Evolutionary conservation across 2,329 filamentous ascomycete species (phyloP), one percentile per base, ranked within the genome.

Genomic region (Sordariomycetes sp.): DNA sequence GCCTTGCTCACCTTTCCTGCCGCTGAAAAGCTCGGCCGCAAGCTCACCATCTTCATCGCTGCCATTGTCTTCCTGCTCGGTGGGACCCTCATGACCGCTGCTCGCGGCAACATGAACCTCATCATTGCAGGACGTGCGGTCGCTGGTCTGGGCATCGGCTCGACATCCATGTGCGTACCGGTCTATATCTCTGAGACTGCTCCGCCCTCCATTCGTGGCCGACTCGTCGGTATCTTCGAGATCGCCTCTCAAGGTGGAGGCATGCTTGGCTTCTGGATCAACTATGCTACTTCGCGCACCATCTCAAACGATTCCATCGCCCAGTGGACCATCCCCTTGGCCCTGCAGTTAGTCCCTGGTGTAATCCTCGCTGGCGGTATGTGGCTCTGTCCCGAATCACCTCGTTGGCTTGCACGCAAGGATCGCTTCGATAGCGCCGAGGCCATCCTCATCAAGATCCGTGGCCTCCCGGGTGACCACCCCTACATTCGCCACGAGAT

Each of bases 341-440:
- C 63, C 21, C 60, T 73, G 48, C 72, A 76, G 49, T 63, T 61
- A 28, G 55, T 75, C 8, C 71, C 71, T 2, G 68, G 70, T 4
- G 48, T 68, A 10, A 54, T 72, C 33, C 62, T 77, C 21, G 57
- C 70, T 35, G 36, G 53, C 31, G 64, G 64, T 43, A 75, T 75
- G 58, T 50, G 66, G 8, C 54, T 75, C 37, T 72, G 68, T 55
- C 66, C 68, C 35, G 71, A 76, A 45, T 74, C 70, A 2, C 71
- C 72, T 16, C 66, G 72, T 27, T 75, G 64, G 63, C 61, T 76
- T 4, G 71, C 70, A 19, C 66, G 68, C 41, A 57, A 66, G 42
- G 70, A 75, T 44, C 59, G 64, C 35, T 73, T 68, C 66, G 71
- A 75, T 32, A 58, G 66, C 32, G 49, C 37, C 26, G 27, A 37